phyloP scores from a whole-genome alignment of 1,139 yeast genomes.

The Kodamaea ohmeri region DNA sequence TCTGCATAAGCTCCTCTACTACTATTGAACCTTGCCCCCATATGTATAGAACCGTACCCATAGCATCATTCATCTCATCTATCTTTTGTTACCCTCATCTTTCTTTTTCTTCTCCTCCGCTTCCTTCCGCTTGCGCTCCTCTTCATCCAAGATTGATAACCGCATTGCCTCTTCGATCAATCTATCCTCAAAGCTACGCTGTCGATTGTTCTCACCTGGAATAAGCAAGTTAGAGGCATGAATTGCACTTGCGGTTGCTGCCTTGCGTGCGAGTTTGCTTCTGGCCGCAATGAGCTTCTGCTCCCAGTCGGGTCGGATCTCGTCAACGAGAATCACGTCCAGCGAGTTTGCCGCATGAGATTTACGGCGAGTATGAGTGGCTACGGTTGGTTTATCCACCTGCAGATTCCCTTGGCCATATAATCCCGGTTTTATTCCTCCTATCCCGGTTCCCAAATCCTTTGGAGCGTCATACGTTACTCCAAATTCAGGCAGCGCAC shows the following conservation, averaged over 20 bases:
- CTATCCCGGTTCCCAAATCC: conserved; percentile 53
- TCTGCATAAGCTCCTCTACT: too few species aligned
- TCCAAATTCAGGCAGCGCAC: conserved; percentile 86
- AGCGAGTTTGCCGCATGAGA: conserved; percentile 62
- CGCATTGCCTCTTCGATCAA: conserved; percentile 85
- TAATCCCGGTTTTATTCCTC: conserved; percentile 29
- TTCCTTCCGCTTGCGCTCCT: conserved; percentile 44
- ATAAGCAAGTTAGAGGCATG: conserved; percentile 74
- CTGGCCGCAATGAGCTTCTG: conserved; percentile 67
- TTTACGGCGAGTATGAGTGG: conserved; percentile 24
- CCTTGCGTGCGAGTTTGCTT: conserved; percentile 72
- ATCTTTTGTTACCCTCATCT: conserved; percentile 8
- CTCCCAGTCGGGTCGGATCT: conserved; percentile 92
- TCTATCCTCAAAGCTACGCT: conserved; percentile 56
- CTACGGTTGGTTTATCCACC: not conserved
- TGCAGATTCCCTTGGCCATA: conserved; percentile 4
- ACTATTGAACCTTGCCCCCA: too few species aligned
- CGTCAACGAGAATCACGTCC: conserved; percentile 73
- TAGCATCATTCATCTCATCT: too few species aligned
- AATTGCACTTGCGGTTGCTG: conserved; percentile 92
- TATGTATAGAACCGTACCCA: too few species aligned
- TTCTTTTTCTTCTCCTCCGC: conserved; percentile 11
- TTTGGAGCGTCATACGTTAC: conserved; percentile 71
- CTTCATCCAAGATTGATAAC: conserved; percentile 68
- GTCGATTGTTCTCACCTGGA: conserved; percentile 22